Evolutionary conservation across 169 alveolate species (phyloP), one percentile per base, ranked within the genome.

Genomic region (Plasmodium falciparum): DNA sequence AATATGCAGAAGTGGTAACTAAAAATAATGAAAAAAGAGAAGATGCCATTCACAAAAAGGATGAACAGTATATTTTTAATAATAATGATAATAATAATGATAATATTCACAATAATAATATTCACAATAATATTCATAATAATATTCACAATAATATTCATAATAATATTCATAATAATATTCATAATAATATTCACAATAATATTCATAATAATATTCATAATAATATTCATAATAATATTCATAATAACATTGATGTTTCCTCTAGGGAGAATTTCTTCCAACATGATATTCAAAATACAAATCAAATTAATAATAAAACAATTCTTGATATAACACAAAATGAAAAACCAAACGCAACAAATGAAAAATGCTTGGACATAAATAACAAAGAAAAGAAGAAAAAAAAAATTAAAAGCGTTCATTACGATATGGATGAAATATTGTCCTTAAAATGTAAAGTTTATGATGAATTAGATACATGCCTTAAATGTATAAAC

Each of bases 391-490:
- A 3, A 12, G 74, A 66, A 66, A 29, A 66, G 4, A 66, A 24
- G 9, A 66, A 66, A 12, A 26, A 33, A n/a, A 11, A 20, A n/a
- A n/a, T n/a, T 1, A 59, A 58, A 74, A 74, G 15, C 58, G 88
- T 59, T 29, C 15, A 74, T 15, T 43, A 15, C 13, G 59, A 74
- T 24, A 47, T 76, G 22, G 75, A 76, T 76, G 71, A 76, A 63
- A 63, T 76, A 49, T n/a, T 63, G 39, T 58, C 50, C n/a, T 56
- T 66, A 63, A 76, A 65, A 45, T 76, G 78, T 5, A 62, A 76
- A 58, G 63, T 63, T 4, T 50, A 24, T 43, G 49, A 76, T 7
- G 76, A 76, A 62, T 65, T 63, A n/a, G 66, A 65, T 22, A 24
- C 76, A 24, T 66, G 69, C 15, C 65, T 76, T 24, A 62, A 63